Evolutionary conservation across 352 stramenopile genomes (phyloP), one percentile per base, ranked within the genome.

Genomic region (Phytophthora sp.): DNA sequence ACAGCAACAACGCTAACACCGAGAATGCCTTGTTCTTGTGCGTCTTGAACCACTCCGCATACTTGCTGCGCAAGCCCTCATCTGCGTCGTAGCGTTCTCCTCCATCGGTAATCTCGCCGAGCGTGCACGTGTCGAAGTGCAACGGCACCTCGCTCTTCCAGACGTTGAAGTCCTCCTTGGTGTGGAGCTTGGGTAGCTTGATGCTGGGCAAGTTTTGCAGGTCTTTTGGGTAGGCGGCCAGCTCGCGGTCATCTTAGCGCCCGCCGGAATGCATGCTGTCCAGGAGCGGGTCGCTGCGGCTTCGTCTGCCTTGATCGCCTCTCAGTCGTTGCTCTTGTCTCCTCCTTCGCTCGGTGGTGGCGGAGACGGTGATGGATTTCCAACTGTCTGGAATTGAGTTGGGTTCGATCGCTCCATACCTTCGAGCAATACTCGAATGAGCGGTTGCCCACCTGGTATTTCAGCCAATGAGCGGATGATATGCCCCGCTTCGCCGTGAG

Each of bases 11-110:
- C 27, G 55, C 42, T 7, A 63, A 23, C 20, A 31, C 42, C 8
- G 55, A 52, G 27, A 63, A 55, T 15, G 55, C 42, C 55, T 47
- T 63, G 29, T 54, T 47, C 41, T 52, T 52, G 20, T 16, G 54
- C 39, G 21, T 23, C 9, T 45, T 13, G 31, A 20, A 63, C 42
- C 55, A 47, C 20, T 27, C 23, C 8, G 0, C 2, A 16, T 63
- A 63, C 55, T 63, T 54, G 4, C 30, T 11, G 12, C 29, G 29
- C 13, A 39, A 7, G 30, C 55, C 55, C 1, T 38, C 12, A 4
- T 20, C 41, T 15, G n/a, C 31, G 16, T 54, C 29, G n/a, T 54
- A 55, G 5, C 55, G 42, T 21, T 53, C 42, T 2, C 6, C 7
- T 5, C 30, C 42, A 15, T 63, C 54, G 20, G 55, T 63, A 21